These are phyloP conservation scores for Gossypium turneri DNA, from an alignment of 345 rosid species.

Conservation along the genomic window DNA sequence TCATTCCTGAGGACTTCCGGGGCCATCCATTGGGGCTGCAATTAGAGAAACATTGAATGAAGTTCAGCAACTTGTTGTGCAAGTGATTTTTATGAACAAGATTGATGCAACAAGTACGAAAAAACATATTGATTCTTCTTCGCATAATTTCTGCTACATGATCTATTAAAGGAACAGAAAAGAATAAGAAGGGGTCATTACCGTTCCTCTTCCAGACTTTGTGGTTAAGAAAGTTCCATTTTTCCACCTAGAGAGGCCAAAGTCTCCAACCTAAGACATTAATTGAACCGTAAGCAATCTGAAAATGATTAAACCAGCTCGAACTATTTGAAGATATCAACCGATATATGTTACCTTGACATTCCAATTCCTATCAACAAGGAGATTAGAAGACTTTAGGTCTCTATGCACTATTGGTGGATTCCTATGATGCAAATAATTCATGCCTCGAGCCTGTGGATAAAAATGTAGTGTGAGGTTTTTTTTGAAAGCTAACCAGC, in stretches of 20 bases:
- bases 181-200: conserved; percentile 22
- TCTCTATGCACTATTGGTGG: conserved; percentile 90
- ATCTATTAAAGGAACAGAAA: background rate
- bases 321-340: background rate
- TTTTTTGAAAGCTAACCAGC: background rate
- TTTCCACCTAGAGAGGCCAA: conserved; percentile 86
- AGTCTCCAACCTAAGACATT: conserved; percentile 70
- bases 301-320: background rate
- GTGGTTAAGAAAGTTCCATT: conserved; percentile 70
- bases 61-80: background rate
- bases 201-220: conserved; percentile 84
- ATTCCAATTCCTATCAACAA: conserved; percentile 83
- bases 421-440: conserved; percentile 82
- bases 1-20: conserved; percentile 90
- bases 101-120: background rate
- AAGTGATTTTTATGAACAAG: background rate
- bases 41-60: background rate
- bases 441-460: conserved; percentile 89
- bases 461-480: background rate
- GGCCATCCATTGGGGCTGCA: conserved; percentile 99
- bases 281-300: background rate
- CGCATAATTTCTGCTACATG: background rate
- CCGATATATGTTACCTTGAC: conserved; percentile 54
- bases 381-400: conserved; percentile 85
- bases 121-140: too few species aligned